Conservation (phyloP, 768 basidiomycete genomes). For the Mycena polygramma region DNA sequence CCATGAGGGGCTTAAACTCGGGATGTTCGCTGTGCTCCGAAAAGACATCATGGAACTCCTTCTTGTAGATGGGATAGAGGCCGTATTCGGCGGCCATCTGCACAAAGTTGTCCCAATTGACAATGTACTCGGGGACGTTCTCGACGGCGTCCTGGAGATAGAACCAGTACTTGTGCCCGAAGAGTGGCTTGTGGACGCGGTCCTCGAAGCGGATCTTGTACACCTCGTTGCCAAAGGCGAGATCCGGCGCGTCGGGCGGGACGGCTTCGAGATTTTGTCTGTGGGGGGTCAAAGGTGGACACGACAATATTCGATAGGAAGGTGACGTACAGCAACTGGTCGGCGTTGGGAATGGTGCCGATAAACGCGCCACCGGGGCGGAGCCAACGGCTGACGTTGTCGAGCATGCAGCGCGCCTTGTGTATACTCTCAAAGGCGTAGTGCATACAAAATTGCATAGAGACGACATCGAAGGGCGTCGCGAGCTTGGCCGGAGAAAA, state of each 20-base stretch:
- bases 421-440: constrained; percentile 95
- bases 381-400: constrained; percentile 87
- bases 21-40: constrained; percentile 81
- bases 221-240: constrained; percentile 91
- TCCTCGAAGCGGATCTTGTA: constrained; percentile 92
- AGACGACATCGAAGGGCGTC: constrained; percentile 91
- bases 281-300: constrained; percentile 21
- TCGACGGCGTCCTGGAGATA: constrained; percentile 96
- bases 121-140: constrained; percentile 96
- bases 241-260: constrained; percentile 73
- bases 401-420: constrained; percentile 92
- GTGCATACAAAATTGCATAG: constrained; percentile 99
- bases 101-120: constrained; percentile 95
- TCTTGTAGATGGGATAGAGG: constrained; percentile 79
- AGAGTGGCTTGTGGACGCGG: constrained; percentile 70
- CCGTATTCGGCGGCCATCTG: constrained; percentile 89
- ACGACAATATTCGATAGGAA: constrained; percentile 2
- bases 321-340: constrained; percentile 80
- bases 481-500: constrained; percentile 72
- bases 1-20: constrained; percentile 87
- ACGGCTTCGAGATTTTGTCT: constrained; percentile 82
- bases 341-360: constrained; percentile 96
- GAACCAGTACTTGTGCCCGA: constrained; percentile 95
- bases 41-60: constrained; percentile 93
- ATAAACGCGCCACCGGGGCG: constrained; percentile 91